Evolutionary conservation across 2,329 filamentous ascomycete species (phyloP).

Genomic region (Xylariaceae sp.): DNA sequence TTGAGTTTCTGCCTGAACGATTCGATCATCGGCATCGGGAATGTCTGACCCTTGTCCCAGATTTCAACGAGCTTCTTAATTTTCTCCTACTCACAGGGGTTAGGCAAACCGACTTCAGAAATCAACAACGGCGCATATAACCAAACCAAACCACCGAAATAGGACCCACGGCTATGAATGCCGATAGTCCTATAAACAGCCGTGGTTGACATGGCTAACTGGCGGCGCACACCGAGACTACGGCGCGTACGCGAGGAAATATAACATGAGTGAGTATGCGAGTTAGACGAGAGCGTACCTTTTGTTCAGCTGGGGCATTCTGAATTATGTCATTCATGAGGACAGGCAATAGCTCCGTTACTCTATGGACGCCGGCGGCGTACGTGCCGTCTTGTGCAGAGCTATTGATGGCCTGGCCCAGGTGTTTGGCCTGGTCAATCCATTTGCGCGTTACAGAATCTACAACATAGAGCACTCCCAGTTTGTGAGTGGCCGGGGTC

Average conservation of each 20-base stretch:
- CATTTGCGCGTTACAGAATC: slow-evolving; percentile 99
- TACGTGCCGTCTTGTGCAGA: slow-evolving; percentile 85
- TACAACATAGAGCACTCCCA: slow-evolving; percentile 99
- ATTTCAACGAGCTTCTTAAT: slow-evolving; percentile 94
- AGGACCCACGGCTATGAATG: slow-evolving; percentile 5
- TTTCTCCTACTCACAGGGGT: slow-evolving; percentile 69
- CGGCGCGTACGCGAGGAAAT: slow-evolving; percentile 21
- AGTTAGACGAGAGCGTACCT: slow-evolving; percentile 63
- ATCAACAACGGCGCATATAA: slow-evolving; percentile 19
- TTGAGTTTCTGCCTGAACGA: slow-evolving; percentile 78
- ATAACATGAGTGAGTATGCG: slow-evolving; percentile 22
- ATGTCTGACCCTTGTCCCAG: slow-evolving; percentile 93
- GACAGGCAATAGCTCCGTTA: slow-evolving; percentile 88
- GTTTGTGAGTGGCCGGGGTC: slow-evolving; percentile 88
- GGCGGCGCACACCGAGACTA: slow-evolving; percentile 28
- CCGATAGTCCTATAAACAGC: slow-evolving; percentile 13
- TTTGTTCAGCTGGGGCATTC: slow-evolving; percentile 86
- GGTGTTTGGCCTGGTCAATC: slow-evolving; percentile 88
- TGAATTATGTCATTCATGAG: slow-evolving; percentile 94
- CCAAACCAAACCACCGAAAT: slow-evolving; percentile 14
- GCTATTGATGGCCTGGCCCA: slow-evolving; percentile 75
- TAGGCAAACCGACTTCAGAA: slow-evolving; percentile 39
- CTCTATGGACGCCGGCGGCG: slow-evolving; percentile 90
- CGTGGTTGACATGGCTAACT: background rate
- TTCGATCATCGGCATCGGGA: slow-evolving; percentile 71